phyloP scores from a whole-genome alignment of 2,329 filamentous ascomycete species.

The Zymoseptoria crescenta region DNA sequence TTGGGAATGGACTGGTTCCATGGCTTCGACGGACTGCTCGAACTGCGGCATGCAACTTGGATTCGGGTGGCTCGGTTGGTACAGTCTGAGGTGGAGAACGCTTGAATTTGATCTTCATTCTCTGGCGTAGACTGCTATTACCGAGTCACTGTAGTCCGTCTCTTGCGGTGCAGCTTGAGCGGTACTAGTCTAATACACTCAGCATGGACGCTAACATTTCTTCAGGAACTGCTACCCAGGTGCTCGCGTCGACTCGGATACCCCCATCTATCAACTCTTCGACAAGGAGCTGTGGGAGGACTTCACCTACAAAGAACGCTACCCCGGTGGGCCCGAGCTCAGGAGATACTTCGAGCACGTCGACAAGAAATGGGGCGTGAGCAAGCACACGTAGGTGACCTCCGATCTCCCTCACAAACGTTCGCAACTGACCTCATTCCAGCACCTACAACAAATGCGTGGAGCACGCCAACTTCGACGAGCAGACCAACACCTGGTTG shows the following conservation, averaged over 20 bases:
- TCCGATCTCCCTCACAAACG: not conserved
- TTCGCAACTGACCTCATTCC: too few relatives aligned
- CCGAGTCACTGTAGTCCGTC: too few relatives aligned
- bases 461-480: slow-evolving; percentile 45
- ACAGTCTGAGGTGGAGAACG: too few relatives aligned
- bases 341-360: slow-evolving; percentile 53
- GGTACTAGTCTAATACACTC: slow-evolving; percentile 15
- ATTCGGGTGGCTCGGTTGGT: too few relatives aligned
- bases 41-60: too few relatives aligned
- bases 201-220: not conserved
- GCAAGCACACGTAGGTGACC: slow-evolving; percentile 40
- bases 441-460: slow-evolving; percentile 49
- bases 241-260: slow-evolving; percentile 39
- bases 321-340: slow-evolving; percentile 39
- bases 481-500: slow-evolving; percentile 42
- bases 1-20: slow-evolving; percentile 15
- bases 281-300: slow-evolving; percentile 33
- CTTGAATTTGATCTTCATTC: too few relatives aligned
- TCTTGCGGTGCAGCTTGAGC: not conserved
- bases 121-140: too few relatives aligned
- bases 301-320: slow-evolving; percentile 44
- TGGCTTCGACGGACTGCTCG: too few relatives aligned
- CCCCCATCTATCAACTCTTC: slow-evolving; percentile 25
- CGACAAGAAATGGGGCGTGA: slow-evolving; percentile 47
- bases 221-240: slow-evolving; percentile 29